Percentiles rank a stretch among this genome's conserved stretches.
Conservation (phyloP, 208 protist species). For the Crithidia mellificae region DNA sequence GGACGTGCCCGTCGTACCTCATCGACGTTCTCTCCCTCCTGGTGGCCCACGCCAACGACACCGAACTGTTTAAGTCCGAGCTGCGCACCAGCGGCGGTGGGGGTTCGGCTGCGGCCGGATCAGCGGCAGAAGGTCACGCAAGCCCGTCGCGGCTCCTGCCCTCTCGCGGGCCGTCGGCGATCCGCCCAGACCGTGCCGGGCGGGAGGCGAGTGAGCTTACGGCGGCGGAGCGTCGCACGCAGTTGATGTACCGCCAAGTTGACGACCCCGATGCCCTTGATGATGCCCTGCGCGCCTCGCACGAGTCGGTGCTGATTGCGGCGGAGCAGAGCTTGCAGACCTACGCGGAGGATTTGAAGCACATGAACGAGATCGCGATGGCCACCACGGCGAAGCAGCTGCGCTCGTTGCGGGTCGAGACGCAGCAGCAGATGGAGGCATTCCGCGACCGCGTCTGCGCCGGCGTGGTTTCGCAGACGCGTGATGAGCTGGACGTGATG, state of each 20-base stretch:
- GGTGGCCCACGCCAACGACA: conserved; percentile 82
- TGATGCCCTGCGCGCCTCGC: conserved; percentile 38
- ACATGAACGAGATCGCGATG: conserved; percentile 63
- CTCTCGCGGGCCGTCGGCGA: background rate
- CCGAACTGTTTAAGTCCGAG: conserved; percentile 74
- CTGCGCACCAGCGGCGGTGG: conserved; percentile 22
- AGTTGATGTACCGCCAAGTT: conserved; percentile 29
- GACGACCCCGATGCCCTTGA: conserved; percentile 33
- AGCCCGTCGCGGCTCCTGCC: background rate
- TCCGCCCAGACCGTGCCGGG: background rate
- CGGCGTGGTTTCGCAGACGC: conserved; percentile 42
- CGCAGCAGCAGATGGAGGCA: conserved; percentile 46
- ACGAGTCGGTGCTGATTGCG: conserved; percentile 49
- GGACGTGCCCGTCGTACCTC: conserved; percentile 65
- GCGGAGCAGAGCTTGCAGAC: conserved; percentile 64
- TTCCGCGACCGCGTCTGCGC: conserved; percentile 51
- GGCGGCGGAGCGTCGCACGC: conserved; percentile 27
- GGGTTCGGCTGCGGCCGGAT: background rate
- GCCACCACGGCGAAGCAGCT: conserved; percentile 66
- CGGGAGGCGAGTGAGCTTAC: conserved; percentile 19
- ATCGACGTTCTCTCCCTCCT: conserved; percentile 71
- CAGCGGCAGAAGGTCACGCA: no score
- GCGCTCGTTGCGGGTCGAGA: conserved; percentile 42
- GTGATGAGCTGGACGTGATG: conserved; percentile 53
- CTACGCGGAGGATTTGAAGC: conserved; percentile 61